Evolutionary conservation across 1,139 yeast species (phyloP), one percentile per base, ranked within the genome.

Genomic region (Geotrichum australiense): DNA sequence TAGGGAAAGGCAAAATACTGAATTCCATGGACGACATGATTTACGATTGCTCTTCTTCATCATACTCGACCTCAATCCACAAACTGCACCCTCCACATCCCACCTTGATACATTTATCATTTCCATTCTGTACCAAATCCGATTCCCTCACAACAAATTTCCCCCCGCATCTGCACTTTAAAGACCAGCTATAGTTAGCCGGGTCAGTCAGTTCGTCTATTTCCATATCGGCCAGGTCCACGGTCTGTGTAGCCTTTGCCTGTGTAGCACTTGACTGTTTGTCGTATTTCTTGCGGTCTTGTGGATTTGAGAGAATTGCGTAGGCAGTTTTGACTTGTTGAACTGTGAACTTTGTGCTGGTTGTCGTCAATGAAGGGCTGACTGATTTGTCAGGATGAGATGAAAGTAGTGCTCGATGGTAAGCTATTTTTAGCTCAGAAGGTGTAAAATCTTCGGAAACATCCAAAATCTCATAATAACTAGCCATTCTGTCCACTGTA

Each of bases 81-180:
- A 86, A 61, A 58, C 94, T 82, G 57, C 96, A 87, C 28, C 84
- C 78, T 10, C 65, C 60, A 57, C 96, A 87, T 54, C 87, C 95
- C 0, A 84, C 76, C 6, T 82, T 69, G 2, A 87, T 71, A 49
- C 80, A 83, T 47, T 66, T 78, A 6, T 80, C 80, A 21, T 47
- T 50, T 2, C 62, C 65, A 12, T 79, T 81, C 11, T 63, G 62
- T 2, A 74, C 75, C 39, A 87, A 64, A 45, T 81, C 83, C 0
- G 62, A 57, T 50, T 85, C 96, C 0, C 69, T 66, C 2, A 87
- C 59, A 16, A 55, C 57, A 45, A 85, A 79, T 0, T 89, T 78
- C 2, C 67, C 63, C 2, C 74, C 72, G 56, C 96, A 87, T 37
- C 96, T 66, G 1, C 96, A 87, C 43, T 70, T 69, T 54, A 69